Conservation (phyloP, 495 filamentous ascomycete species). For the Opeltia flavorubescens region DNA sequence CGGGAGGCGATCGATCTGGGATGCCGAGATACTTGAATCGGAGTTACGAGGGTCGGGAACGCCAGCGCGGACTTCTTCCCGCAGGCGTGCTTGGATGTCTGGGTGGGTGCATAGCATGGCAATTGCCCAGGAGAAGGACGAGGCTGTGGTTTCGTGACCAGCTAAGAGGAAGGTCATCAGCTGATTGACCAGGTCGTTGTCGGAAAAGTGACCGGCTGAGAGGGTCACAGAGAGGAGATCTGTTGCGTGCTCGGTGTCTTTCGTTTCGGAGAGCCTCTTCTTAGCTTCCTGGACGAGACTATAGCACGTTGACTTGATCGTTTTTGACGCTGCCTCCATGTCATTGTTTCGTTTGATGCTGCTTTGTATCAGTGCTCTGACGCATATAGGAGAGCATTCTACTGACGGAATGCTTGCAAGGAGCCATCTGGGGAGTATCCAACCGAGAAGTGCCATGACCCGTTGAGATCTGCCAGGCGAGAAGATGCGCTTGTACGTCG, state of each 20-base stretch:
- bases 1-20: not conserved
- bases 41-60: slow-evolving; percentile 4
- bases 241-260: slow-evolving; percentile 4
- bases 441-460: slow-evolving; percentile 1
- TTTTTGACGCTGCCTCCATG: not conserved
- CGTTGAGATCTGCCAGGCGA: not conserved
- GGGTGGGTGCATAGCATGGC: slow-evolving; percentile 36
- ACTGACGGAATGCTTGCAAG: slow-evolving; percentile 5
- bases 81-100: slow-evolving; percentile 30
- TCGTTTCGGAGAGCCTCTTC: not conserved
- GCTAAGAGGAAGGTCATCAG: slow-evolving; percentile 42
- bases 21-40: not conserved
- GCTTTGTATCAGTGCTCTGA: not conserved
- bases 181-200: slow-evolving; percentile 38
- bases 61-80: slow-evolving; percentile 29
- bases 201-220: slow-evolving; percentile 42
- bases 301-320: slow-evolving; percentile 2
- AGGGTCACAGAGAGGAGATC: slow-evolving; percentile 47
- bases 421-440: slow-evolving; percentile 1
- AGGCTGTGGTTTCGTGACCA: slow-evolving; percentile 40
- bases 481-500: slow-evolving; percentile 31
- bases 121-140: slow-evolving; percentile 37
- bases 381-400: not conserved
- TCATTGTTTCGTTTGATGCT: slow-evolving; percentile 3
- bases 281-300: no score